Base-by-base conservation (phyloP, 1,284 basidiomycete genomes). In the Cystobasidium slooffiae region DNA sequence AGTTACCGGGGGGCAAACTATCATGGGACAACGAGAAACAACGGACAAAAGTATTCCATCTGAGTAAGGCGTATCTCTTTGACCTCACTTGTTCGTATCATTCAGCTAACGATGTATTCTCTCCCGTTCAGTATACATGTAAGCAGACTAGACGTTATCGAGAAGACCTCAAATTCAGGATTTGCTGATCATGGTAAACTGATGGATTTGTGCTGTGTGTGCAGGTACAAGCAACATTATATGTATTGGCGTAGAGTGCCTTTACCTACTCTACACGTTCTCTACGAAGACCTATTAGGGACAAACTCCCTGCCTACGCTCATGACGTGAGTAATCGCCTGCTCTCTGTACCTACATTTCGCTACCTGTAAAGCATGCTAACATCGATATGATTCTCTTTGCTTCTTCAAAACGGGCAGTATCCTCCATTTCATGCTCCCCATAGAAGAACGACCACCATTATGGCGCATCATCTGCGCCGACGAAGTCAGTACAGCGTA, bases 381-480 rank as follows among this genome's bases (percentile, higher is more conserved):
- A 55, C n/a, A 4, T 7, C 18, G 2, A 4, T 31, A 59, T 31
- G 1, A 16, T n/a, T 20, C 24, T 18, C 51, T n/a, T 39, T 37
- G 39, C 24, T 24, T 4, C 6, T 20, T 51, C 47, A 2, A 6
- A 51, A 51, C 24, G 7, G 1, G 8, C 51, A 66, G 64, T 6
- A 66, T 66, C 3, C 22, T 66, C 5, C 64, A 66, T 3, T 66
- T 66, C 31, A 47, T 66, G 5, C 64, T 66, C 39, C 64, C 64
- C 24, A 22, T 31, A 66, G 64, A 41, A 41, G 64, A 66, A 22
- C 44, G 64, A 20, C 64, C 64, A 53, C 31, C 64, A 43, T 22
- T 66, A 16, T 66, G 64, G 64, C 64, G 64, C 14, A 53, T 66
- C n/a, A 66, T 66, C 24, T 66, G 64, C 51, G 64, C 64, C 16